Percentiles rank a stretch among this genome's conserved stretches.
phyloP scores from a whole-genome alignment of 768 basidiomycete genomes.

The Macrolepiota fuliginosa region DNA sequence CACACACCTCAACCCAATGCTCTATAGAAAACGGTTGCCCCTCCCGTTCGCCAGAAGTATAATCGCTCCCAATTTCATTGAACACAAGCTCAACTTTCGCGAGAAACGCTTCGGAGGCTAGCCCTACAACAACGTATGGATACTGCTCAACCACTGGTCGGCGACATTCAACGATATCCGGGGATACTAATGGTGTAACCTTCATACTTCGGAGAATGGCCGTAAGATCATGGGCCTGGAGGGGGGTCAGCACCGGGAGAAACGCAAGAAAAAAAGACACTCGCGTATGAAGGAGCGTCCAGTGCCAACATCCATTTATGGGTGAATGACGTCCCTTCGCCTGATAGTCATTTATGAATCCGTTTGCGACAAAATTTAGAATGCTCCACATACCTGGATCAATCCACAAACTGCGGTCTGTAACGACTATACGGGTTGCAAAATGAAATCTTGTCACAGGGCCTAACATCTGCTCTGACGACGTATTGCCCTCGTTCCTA shows the following conservation, averaged over 20 bases:
- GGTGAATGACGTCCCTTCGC: slow-evolving; percentile 26
- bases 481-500: background rate
- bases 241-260: background rate
- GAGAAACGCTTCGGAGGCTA: slow-evolving; percentile 40
- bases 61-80: slow-evolving; percentile 24
- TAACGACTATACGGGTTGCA: slow-evolving; percentile 41
- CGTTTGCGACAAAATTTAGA: background rate
- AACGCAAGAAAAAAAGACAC: slow-evolving; percentile 15
- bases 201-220: slow-evolving; percentile 44
- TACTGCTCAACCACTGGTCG: slow-evolving; percentile 26
- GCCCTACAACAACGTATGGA: slow-evolving; percentile 45
- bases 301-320: slow-evolving; percentile 58
- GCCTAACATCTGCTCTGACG: background rate
- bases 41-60: slow-evolving; percentile 6
- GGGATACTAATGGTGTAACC: slow-evolving; percentile 29
- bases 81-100: slow-evolving; percentile 47
- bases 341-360: slow-evolving; percentile 14
- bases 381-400: slow-evolving; percentile 31
- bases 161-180: slow-evolving; percentile 15
- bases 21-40: slow-evolving; percentile 41
- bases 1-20: slow-evolving; percentile 54
- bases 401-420: slow-evolving; percentile 48
- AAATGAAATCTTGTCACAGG: slow-evolving; percentile 45
- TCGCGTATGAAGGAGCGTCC: slow-evolving; percentile 50
- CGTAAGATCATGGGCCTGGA: slow-evolving; percentile 16